Evolutionary conservation across 371 early-diverging fungal species (phyloP).

Genomic region (Homolaphlyctis polyrhiza): DNA sequence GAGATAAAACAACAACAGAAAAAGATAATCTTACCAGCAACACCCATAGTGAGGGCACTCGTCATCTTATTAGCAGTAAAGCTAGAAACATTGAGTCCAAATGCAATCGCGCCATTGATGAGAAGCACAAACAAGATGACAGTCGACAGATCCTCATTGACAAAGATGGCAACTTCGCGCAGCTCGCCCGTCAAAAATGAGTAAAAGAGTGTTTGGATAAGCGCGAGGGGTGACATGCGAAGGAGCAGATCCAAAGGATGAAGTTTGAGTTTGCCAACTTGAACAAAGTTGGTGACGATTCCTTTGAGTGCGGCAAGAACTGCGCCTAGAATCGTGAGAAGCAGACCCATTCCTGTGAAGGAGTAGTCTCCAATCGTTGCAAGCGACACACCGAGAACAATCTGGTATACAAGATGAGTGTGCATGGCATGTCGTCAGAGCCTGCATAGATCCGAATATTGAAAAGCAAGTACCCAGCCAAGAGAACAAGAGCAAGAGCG

Average conservation of each 20-base stretch:
- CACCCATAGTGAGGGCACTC: slow-evolving; percentile 80
- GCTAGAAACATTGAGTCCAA: slow-evolving; percentile 72
- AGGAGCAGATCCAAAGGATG: slow-evolving; percentile 76
- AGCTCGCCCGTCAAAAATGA: slow-evolving; percentile 68
- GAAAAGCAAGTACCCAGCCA: neutral
- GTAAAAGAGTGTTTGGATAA: slow-evolving; percentile 65
- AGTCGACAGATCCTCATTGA: slow-evolving; percentile 27
- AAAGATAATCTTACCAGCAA: slow-evolving; percentile 53
- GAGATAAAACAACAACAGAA: neutral
- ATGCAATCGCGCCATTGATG: slow-evolving; percentile 77
- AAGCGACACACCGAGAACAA: slow-evolving; percentile 77
- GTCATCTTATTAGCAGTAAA: slow-evolving; percentile 84
- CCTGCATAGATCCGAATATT: neutral
- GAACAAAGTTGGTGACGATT: slow-evolving; percentile 77
- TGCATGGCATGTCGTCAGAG: too few species aligned
- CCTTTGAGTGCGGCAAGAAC: slow-evolving; percentile 77
- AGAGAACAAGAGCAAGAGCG: neutral
- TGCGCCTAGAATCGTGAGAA: slow-evolving; percentile 77
- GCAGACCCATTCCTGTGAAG: slow-evolving; percentile 63
- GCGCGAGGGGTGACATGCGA: slow-evolving; percentile 78
- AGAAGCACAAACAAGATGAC: slow-evolving; percentile 50
- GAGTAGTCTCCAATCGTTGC: slow-evolving; percentile 80
- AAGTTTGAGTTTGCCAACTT: slow-evolving; percentile 68
- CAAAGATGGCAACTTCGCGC: neutral
- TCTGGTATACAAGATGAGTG: slow-evolving; percentile 17